Evolutionary conservation across 208 protist genomes (phyloP).

Genomic region (Leishmania turanica): DNA sequence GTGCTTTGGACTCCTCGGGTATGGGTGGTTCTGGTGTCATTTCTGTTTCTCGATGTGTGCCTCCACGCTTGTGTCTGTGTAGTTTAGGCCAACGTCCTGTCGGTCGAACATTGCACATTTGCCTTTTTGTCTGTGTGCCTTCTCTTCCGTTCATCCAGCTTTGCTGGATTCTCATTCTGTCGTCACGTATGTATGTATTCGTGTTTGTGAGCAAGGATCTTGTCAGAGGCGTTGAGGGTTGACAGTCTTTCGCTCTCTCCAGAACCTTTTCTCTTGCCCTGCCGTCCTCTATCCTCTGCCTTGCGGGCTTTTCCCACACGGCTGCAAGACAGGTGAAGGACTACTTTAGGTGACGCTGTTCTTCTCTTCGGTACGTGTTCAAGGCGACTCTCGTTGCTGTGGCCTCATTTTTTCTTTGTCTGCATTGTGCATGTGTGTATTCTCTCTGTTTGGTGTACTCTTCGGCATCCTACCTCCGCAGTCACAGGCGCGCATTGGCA

Average conservation of each 20-base stretch:
- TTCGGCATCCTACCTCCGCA: neutral
- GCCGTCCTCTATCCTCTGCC: neutral
- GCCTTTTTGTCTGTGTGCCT: neutral
- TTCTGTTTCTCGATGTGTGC: neutral
- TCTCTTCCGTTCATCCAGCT: neutral
- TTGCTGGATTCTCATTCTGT: neutral
- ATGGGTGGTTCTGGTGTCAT: neutral
- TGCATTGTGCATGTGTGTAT: neutral
- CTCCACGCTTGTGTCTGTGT: no score
- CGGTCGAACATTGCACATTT: neutral
- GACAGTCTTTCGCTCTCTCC: neutral
- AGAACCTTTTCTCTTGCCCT: no score
- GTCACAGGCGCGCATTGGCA: neutral
- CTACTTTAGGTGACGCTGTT: neutral
- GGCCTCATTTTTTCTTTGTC: neutral
- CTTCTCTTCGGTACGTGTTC: no score
- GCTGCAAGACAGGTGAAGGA: neutral
- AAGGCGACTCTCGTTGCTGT: neutral
- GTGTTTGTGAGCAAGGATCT: neutral
- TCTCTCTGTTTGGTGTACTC: neutral
- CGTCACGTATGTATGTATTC: neutral
- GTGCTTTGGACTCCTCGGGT: neutral
- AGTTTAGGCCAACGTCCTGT: neutral
- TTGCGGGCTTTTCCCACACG: neutral
- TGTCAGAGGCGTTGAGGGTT: neutral